Evolutionary conservation across 2,329 filamentous ascomycete genomes (phyloP), one percentile per base, ranked within the genome.

Genomic region (Colletotrichum trifolii): DNA sequence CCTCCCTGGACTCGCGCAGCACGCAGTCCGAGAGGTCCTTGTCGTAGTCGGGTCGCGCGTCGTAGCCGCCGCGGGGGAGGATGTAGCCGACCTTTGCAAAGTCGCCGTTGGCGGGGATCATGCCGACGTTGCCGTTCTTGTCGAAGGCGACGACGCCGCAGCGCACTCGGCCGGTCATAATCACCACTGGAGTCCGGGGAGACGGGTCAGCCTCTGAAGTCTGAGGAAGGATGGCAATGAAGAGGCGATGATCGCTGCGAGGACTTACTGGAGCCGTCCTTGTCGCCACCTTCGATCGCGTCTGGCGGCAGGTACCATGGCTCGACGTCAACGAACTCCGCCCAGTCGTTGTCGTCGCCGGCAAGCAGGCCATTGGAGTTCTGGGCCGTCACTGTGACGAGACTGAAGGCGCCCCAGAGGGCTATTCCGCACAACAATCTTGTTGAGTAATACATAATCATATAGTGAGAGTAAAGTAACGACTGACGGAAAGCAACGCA

Each of bases 61-160:
- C 54, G 34, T 57, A 57, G 17, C 54, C 54, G 10, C 54, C 54
- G 1, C 54, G 54, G 9, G 54, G 54, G 3, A 57, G 15, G 10
- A 57, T 57, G 35, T 57, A 57, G 2, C 54, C 54, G 11, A 57
- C 43, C 8, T 47, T n/a, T 3, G 38, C 43, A 17, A 57, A 49
- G 35, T 48, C 33, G 34, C 15, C 12, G 8, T 48, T 38, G 12
- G 43, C 54, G 4, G 54, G 54, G 17, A 57, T 57, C 6, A 39
- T 57, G 43, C 54, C 47, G 3, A 57, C 38, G 4, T 57, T 49
- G 36, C 17, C 34, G 3, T 39, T 13, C 6, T 39, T 34, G 15
- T 49, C 54, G 34, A 38, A 12, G 8, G 43, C 33, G 8, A 57
- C 54, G 12, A 57, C 54, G 7, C 54, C 54, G 15, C 54, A 57